phyloP scores from a whole-genome alignment of 2,329 filamentous ascomycete genomes.

The Phialocephala subalpina region DNA sequence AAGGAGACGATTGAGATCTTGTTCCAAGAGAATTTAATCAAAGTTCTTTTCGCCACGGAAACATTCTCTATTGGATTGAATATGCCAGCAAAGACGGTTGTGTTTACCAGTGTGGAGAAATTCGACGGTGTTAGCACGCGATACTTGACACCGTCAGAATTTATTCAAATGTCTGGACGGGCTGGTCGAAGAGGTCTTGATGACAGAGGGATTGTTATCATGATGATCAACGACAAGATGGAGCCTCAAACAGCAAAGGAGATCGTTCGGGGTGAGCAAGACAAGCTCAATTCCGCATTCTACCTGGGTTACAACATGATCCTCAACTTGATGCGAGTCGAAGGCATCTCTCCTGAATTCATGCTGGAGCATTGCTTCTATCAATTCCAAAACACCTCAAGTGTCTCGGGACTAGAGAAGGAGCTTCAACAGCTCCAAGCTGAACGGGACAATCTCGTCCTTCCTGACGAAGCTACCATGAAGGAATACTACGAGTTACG shows the following conservation, averaged over 20 bases:
- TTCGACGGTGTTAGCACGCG: constrained; percentile 85
- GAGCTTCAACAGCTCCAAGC: constrained; percentile 81
- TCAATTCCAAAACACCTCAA: constrained; percentile 96
- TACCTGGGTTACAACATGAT: constrained; percentile 99
- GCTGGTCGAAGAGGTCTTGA: constrained; percentile 97
- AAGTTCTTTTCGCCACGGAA: constrained; percentile 96
- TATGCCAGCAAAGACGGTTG: constrained; percentile 98
- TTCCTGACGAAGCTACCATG: constrained; percentile 86
- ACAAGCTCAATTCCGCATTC: constrained; percentile 97
- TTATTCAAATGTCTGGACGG: constrained; percentile 98
- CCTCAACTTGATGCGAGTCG: constrained; percentile 93
- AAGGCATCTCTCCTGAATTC: constrained; percentile 97
- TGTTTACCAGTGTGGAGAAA: constrained; percentile 97
- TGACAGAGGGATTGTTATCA: constrained; percentile 97
- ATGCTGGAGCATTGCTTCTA: constrained; percentile 99
- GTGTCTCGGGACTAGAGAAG: constrained; percentile 83
- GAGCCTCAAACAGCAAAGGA: constrained; percentile 93
- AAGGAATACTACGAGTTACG: constrained; percentile 94
- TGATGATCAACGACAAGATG: constrained; percentile 98
- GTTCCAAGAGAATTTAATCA: constrained; percentile 97
- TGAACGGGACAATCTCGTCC: constrained; percentile 75
- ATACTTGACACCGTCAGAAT: constrained; percentile 93
- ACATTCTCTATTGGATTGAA: constrained; percentile 99
- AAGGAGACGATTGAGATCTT: constrained; percentile 99
- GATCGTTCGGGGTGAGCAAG: constrained; percentile 95